Evolutionary conservation across 2,329 filamentous ascomycete genomes (phyloP).

Genomic region (Pseudogymnoascus sp.): DNA sequence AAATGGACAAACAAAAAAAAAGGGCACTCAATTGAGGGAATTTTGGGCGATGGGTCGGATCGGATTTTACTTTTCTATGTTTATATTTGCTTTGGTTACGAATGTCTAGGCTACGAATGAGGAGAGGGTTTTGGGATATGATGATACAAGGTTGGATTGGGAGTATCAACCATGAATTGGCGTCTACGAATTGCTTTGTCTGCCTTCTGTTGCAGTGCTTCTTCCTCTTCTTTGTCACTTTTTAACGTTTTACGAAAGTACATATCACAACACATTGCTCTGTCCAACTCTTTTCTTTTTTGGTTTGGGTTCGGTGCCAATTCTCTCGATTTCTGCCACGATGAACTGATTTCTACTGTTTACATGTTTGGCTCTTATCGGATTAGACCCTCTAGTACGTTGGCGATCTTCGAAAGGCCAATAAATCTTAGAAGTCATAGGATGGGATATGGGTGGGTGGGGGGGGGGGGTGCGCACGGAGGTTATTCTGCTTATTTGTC

Average conservation of each 20-base stretch:
- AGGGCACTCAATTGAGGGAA: background rate
- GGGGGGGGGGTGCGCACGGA: background rate
- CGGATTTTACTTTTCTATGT: background rate
- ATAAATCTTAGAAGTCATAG: background rate
- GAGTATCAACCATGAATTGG: background rate
- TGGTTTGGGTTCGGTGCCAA: background rate
- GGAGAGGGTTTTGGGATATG: background rate
- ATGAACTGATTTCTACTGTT: background rate
- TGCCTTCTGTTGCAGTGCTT: background rate
- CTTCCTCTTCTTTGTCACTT: conserved; percentile 1
- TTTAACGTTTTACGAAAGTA: conserved; percentile 7
- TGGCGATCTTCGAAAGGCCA: background rate
- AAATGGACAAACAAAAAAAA: background rate
- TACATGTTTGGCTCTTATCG: background rate
- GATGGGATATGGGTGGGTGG: background rate
- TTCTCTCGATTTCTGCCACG: background rate
- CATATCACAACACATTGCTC: conserved; percentile 1
- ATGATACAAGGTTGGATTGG: background rate
- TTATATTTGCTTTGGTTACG: background rate
- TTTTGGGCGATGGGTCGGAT: background rate
- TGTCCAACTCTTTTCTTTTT: background rate
- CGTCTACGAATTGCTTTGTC: background rate
- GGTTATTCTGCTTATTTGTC: background rate
- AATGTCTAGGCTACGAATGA: background rate
- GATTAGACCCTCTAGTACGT: background rate